Conservation (phyloP, 768 basidiomycete genomes). For the Mycena vulgaris region DNA sequence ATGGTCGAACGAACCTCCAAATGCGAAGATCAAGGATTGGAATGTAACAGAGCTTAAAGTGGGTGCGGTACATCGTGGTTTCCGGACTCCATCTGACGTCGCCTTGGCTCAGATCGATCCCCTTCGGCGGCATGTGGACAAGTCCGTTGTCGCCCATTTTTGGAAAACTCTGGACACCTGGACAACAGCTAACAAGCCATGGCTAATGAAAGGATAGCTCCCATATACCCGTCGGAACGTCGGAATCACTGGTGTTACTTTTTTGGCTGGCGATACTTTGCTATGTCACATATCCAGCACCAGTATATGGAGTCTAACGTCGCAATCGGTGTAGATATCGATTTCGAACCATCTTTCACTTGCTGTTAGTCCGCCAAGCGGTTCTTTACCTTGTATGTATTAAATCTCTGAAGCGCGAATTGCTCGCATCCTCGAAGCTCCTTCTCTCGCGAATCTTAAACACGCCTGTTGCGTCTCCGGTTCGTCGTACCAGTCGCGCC, state of each 20-base stretch:
- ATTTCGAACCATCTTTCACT: no score
- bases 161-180: constrained; percentile 94
- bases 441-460: no score
- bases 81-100: constrained; percentile 5
- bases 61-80: constrained; percentile 29
- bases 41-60: constrained; percentile 97
- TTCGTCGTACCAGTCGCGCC: no score
- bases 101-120: constrained; percentile 81
- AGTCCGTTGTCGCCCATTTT: constrained; percentile 94
- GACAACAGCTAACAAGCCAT: constrained; percentile 86
- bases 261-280: constrained; percentile 2
- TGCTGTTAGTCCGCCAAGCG: no score
- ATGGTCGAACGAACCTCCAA: constrained; percentile 94
- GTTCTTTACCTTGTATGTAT: no score
- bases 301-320: no score
- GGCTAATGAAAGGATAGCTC: constrained; percentile 64
- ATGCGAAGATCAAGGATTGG: constrained; percentile 94
- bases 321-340: no score
- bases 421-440: no score
- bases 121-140: constrained; percentile 91
- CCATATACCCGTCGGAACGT: no score
- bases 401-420: no score
- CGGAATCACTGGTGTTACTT: not conserved
- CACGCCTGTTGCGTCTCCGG: no score
- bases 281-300: not conserved